A percentile compares a stretch with the other conserved stretches of the same genome.
phyloP scores from a whole-genome alignment of 1,284 basidiomycete genomes.

The Cutaneotrichosporon sp. region DNA sequence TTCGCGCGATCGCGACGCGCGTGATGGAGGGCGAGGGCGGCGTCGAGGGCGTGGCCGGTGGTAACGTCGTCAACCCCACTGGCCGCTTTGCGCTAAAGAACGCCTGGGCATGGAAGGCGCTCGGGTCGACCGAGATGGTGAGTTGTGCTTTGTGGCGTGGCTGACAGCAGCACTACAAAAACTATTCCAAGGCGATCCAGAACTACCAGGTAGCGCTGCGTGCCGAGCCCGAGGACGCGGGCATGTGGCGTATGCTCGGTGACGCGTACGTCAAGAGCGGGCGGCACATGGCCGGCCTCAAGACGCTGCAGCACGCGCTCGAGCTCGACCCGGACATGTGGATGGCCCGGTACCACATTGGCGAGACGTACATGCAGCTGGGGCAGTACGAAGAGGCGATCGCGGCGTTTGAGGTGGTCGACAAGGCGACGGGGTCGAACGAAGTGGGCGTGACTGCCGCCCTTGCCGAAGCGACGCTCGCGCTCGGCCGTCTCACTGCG shows the following conservation, averaged over 20 bases:
- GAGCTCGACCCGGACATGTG: constrained; percentile 69
- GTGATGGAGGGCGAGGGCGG: constrained; percentile 91
- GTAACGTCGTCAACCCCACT: constrained; percentile 51
- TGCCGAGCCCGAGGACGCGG: constrained; percentile 67
- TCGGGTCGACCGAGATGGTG: constrained; percentile 88
- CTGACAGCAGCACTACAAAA: constrained; percentile 60
- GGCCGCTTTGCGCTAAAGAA: constrained; percentile 63
- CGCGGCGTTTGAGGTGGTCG: constrained; percentile 59
- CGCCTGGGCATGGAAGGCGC: constrained; percentile 97
- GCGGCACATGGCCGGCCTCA: constrained; percentile 81
- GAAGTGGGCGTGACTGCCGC: constrained; percentile 64
- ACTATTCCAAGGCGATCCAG: constrained; percentile 71
- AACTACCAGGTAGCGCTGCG: constrained; percentile 85
- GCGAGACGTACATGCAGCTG: constrained; percentile 75
- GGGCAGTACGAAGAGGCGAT: constrained; percentile 73
- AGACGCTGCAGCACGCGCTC: constrained; percentile 71
- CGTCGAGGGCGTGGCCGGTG: constrained; percentile 58
- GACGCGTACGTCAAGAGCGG: constrained; percentile 87
- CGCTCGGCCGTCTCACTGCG: constrained; percentile 63
- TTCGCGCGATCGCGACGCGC: constrained; percentile 83
- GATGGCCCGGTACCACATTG: constrained; percentile 79
- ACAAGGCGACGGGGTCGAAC: constrained; percentile 53
- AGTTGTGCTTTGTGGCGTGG: constrained; percentile 31
- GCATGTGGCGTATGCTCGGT: constrained; percentile 83
- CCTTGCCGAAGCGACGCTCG: constrained; percentile 67